These are phyloP conservation scores for Cyberlindnera lachancei DNA, from an alignment of 805 yeast species.

Conservation along the genomic window DNA sequence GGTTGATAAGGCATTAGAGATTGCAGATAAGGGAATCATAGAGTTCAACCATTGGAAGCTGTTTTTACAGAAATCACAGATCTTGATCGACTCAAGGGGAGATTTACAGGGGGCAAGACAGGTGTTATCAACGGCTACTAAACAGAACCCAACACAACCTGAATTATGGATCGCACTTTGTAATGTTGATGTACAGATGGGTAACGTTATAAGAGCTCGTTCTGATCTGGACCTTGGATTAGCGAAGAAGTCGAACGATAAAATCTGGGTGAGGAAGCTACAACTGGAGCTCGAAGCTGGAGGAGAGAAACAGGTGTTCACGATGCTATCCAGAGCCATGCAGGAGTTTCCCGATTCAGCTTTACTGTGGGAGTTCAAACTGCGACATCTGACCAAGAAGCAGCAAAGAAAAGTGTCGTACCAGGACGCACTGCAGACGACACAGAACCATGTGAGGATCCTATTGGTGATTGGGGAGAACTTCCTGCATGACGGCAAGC, in stretches of 20 bases:
- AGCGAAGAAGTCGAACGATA: conserved; percentile 37
- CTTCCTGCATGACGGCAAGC: conserved; percentile 60
- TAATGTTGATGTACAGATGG: conserved; percentile 31
- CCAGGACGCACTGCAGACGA: conserved; percentile 62
- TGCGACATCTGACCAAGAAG: conserved; percentile 36
- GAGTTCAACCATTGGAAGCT: conserved; percentile 46
- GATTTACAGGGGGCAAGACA: conserved; percentile 38
- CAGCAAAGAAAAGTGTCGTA: conserved; percentile 50
- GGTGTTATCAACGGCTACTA: conserved; percentile 40
- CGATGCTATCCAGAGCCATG: conserved; percentile 50
- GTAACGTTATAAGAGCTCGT: conserved; percentile 51
- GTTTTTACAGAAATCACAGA: conserved; percentile 57
- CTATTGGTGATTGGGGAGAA: conserved; percentile 58
- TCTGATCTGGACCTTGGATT: conserved; percentile 66
- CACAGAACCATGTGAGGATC: conserved; percentile 52
- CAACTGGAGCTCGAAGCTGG: conserved; percentile 46
- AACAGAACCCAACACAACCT: conserved; percentile 34
- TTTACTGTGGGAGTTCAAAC: conserved; percentile 55
- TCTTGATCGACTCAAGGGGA: conserved; percentile 28
- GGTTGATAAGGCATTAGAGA: conserved; percentile 29
- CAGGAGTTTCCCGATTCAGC: conserved; percentile 53
- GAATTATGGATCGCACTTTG: conserved; percentile 52
- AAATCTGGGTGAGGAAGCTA: conserved; percentile 53
- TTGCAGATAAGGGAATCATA: conserved; percentile 39
- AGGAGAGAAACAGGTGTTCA: conserved; percentile 44